Evolutionary conservation across 2,329 filamentous ascomycete species (phyloP).

Genomic region (Dendrostoma leiphaemia): DNA sequence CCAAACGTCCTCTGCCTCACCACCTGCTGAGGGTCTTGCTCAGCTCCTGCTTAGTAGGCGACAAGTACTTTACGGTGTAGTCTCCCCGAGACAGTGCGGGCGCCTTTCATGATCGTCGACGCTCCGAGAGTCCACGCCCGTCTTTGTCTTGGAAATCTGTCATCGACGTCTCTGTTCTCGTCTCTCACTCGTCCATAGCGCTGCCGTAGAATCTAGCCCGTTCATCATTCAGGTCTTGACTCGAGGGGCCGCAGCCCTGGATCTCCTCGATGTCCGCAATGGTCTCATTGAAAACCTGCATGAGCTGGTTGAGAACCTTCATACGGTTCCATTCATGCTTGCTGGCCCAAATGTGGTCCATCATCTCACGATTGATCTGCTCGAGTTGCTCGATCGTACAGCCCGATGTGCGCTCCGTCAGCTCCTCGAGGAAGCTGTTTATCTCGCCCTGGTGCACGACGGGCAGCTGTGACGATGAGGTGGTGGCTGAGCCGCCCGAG

Average conservation of each 20-base stretch:
- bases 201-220: not conserved
- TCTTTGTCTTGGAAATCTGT: no score
- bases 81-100: not conserved
- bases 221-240: conserved; percentile 33
- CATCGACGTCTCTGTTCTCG: not conserved
- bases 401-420: conserved; percentile 69
- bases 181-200: not conserved
- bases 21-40: no score
- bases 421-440: conserved; percentile 55
- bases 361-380: conserved; percentile 85
- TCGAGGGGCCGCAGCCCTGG: conserved; percentile 43
- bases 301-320: conserved; percentile 57
- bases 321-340: conserved; percentile 82
- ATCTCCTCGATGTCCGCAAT: conserved; percentile 64
- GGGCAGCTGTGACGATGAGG: conserved; percentile 44
- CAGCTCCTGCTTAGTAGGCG: not conserved
- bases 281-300: conserved; percentile 71
- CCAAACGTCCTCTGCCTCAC: no score
- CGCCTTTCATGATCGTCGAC: not conserved
- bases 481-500: conserved; percentile 32
- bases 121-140: no score
- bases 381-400: conserved; percentile 92
- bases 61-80: not conserved
- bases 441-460: conserved; percentile 50
- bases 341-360: conserved; percentile 83